These are phyloP conservation scores for Parsonsia alboflavescens DNA, from an alignment of 257 asterid species.

Conservation along the genomic window DNA sequence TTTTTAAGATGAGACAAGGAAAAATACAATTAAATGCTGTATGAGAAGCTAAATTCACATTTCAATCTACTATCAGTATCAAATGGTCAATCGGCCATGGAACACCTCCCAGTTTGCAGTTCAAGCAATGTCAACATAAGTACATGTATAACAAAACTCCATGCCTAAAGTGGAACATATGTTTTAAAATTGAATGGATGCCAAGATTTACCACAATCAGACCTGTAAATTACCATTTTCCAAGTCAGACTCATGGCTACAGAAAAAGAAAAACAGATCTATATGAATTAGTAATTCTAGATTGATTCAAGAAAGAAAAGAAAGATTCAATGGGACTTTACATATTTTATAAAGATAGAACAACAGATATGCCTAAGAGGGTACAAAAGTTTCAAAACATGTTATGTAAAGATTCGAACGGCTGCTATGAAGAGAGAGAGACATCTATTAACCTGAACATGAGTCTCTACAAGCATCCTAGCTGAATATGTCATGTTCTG, in stretches of 20 bases:
- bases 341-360: neutral
- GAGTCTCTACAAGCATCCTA: conserved; percentile 57
- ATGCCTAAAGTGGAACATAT: neutral
- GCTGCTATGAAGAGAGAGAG: neutral
- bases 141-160: neutral
- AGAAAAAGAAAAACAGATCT: neutral
- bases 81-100: too few species aligned
- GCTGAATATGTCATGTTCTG: conserved; percentile 89
- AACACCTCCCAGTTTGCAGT: neutral
- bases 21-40: neutral
- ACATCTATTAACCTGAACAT: conserved; percentile 46
- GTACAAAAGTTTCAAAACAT: neutral
- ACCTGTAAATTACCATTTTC: neutral
- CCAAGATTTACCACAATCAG: neutral
- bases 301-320: neutral
- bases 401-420: neutral
- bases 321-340: neutral
- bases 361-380: neutral
- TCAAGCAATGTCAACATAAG: neutral
- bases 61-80: neutral
- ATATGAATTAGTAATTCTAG: neutral
- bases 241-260: neutral
- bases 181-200: neutral
- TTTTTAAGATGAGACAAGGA: neutral
- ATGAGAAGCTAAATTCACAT: neutral